These are phyloP conservation scores for Linum trigynum DNA, from an alignment of 345 rosid genomes.

Conservation along the genomic window DNA sequence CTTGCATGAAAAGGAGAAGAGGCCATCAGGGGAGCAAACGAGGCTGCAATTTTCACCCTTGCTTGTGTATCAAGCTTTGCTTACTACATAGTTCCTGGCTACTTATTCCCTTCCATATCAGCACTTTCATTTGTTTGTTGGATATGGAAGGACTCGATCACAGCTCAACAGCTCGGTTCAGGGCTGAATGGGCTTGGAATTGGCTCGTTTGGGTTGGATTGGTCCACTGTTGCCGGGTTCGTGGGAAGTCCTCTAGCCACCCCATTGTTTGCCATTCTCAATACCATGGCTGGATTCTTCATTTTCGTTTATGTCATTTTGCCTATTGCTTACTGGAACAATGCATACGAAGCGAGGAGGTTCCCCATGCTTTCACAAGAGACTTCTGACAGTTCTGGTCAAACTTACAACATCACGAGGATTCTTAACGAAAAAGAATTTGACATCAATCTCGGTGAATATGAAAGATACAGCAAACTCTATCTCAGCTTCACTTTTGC, in stretches of 20 bases:
- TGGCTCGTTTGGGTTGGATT: neutral
- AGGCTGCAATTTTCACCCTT: conserved; percentile 45
- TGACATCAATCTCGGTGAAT: too few species aligned
- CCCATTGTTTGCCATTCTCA: too few species aligned
- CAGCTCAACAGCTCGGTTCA: too few species aligned
- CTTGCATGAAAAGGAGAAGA: conserved; percentile 37
- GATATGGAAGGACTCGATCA: too few species aligned
- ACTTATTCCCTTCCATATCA: conserved; percentile 17
- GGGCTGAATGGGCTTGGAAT: too few species aligned
- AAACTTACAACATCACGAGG: neutral
- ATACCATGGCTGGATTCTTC: neutral
- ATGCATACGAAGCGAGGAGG: too few species aligned
- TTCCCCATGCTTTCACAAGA: neutral
- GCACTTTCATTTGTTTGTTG: too few species aligned
- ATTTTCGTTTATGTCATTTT: neutral
- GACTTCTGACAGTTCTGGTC: neutral
- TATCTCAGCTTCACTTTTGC: too few species aligned
- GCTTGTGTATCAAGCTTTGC: conserved; percentile 16
- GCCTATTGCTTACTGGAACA: neutral
- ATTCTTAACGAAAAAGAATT: neutral
- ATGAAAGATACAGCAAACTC: neutral
- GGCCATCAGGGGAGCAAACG: conserved; percentile 31
- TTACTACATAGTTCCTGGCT: conserved; percentile 40
- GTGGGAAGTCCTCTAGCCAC: too few species aligned
- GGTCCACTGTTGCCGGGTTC: neutral